A percentile compares a stretch with the other conserved stretches of the same genome.
Conservation (phyloP, 2,329 filamentous ascomycete species). For the Diaporthe vexans region DNA sequence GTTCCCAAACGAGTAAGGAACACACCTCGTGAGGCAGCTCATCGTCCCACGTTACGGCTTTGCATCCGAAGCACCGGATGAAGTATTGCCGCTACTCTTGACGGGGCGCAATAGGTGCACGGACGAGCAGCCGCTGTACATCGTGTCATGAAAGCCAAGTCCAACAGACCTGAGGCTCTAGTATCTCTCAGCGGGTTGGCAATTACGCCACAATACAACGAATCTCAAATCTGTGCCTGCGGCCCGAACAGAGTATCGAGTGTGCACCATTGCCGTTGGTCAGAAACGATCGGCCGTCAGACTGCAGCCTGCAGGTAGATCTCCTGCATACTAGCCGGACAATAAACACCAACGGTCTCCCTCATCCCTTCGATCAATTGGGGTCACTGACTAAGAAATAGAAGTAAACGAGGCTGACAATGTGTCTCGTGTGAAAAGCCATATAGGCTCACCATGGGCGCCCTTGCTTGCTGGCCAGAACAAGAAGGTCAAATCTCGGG, state of each 20-base stretch:
- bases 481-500: slow-evolving; percentile 17
- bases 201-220: neutral
- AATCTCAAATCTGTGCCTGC: neutral
- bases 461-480: slow-evolving; percentile 21
- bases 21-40: slow-evolving; percentile 17
- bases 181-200: slow-evolving; percentile 20
- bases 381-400: neutral
- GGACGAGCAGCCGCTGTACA: neutral
- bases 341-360: neutral
- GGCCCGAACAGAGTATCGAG: neutral
- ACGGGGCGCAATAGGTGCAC: slow-evolving; percentile 29
- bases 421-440: slow-evolving; percentile 7
- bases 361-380: slow-evolving; percentile 7
- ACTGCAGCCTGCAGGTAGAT: neutral
- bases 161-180: slow-evolving; percentile 30
- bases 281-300: neutral
- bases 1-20: slow-evolving; percentile 10
- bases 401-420: slow-evolving; percentile 7
- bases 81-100: slow-evolving; percentile 14
- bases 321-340: neutral
- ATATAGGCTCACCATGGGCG: neutral
- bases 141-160: slow-evolving; percentile 23
- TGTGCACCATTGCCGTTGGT: neutral
- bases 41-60: slow-evolving; percentile 21
- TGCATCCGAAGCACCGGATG: slow-evolving; percentile 33